Evolutionary conservation across 2,329 filamentous ascomycete species (phyloP), one percentile per base, ranked within the genome.

Genomic region (Aspergillus costaricaensis): DNA sequence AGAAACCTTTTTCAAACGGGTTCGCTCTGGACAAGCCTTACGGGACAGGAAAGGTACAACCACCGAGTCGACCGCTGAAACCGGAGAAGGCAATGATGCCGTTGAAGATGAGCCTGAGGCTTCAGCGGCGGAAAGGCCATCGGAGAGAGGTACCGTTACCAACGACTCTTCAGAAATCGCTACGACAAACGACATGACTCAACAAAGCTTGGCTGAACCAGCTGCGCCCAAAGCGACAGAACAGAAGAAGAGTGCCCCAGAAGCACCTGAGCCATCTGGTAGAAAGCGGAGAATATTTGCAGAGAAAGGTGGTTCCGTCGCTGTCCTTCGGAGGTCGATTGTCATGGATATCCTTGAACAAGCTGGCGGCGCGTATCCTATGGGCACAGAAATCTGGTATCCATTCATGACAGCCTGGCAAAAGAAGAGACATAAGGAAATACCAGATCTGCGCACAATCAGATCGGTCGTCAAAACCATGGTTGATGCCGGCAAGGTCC

Each of bases 321-420:
- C 73, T 21, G 68, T 79, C 49, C 71, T 80, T 41, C 78, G 83
- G 30, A 78, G 76, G 55, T 80, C 79, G 17, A 82, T 87, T 30
- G 74, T 88, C 3, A 71, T 85, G 68, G 79, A 85, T 25, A 81
- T 88, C 41, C 67, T 88, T 12, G 75, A 83, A 48, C 77, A 79
- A 52, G 82, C 82, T 57, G 78, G 79, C 49, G 86, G 86, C 7
- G 81, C 83, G 2, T 86, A 83, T 56, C 84, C 85, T 2, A 78
- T 82, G 39, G 80, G 83, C 23, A 76, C 76, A 48, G 84, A 86
- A 64, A 77, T 87, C n/a, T 81, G 79, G 71, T 78, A 81, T 63
- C 81, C 85, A 8, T 86, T 86, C 63, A 74, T 78, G 14, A 80
- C 80, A 2, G 73, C 80, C 15, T 88, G 85, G 85, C 74, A 80